Evolutionary conservation across 2,329 filamentous ascomycete species (phyloP).

Genomic region (Periconia sp.): DNA sequence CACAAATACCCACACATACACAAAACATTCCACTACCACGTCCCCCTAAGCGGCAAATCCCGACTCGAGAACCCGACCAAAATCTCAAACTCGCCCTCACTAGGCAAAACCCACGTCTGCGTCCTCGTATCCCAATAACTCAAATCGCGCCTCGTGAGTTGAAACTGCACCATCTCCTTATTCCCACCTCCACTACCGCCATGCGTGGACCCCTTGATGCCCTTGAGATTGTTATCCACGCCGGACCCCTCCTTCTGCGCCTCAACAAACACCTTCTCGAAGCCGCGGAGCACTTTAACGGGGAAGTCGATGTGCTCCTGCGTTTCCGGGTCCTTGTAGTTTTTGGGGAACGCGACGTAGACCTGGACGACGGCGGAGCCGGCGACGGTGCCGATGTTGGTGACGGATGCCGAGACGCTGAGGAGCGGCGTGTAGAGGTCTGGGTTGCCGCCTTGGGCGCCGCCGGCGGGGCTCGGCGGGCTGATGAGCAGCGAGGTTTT

Average conservation of each 20-base stretch:
- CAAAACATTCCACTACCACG: conserved; percentile 22
- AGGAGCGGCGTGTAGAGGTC: conserved; percentile 63
- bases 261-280: conserved; percentile 45
- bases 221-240: conserved; percentile 2
- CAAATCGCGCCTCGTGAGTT: conserved; percentile 44
- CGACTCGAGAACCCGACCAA: conserved; percentile 38
- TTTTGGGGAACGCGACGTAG: conserved; percentile 54
- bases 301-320: conserved; percentile 60
- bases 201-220: conserved; percentile 17
- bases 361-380: conserved; percentile 61
- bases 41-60: conserved; percentile 32
- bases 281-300: conserved; percentile 43
- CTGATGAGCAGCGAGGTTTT: conserved; percentile 61
- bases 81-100: conserved; percentile 30
- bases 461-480: conserved; percentile 63
- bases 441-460: conserved; percentile 68
- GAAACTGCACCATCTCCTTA: conserved; percentile 35
- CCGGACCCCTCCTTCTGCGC: conserved; percentile 22
- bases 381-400: conserved; percentile 61
- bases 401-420: conserved; percentile 55
- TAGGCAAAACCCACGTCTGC: conserved; percentile 47
- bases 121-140: conserved; percentile 45
- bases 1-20: neutral
- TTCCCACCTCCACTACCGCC: conserved; percentile 15
- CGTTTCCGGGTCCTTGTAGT: conserved; percentile 45